Evolutionary conservation across 2,329 filamentous ascomycete species (phyloP), one percentile per base, ranked within the genome.

Genomic region (Coniochaeta prunicola): DNA sequence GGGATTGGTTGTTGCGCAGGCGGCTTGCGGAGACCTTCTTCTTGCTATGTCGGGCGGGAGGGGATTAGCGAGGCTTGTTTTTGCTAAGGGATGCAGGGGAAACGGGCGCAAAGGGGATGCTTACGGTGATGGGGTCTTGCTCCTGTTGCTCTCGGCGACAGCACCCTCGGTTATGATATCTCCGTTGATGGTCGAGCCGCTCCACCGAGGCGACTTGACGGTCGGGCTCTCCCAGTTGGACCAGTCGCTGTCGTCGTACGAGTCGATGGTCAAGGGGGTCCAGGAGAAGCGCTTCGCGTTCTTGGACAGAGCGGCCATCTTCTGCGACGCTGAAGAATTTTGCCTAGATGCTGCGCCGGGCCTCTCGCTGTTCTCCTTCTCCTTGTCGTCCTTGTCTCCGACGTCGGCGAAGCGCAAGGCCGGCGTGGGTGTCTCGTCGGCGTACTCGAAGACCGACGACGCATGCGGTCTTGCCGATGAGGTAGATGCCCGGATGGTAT

Each of bases 161-260:
- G 2, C 12, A n/a, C 67, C 83, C 81, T 7, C 79, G 74, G 62
- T 42, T 71, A 74, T 72, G 59, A 78, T 74, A 58, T 83, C 80
- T 45, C 74, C 75, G 59, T 72, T 76, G 28, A 82, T 76, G 10
- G 82, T 85, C 60, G 80, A 86, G 48, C 83, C 84, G 69, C 85
- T 87, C 85, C 85, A 87, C 61, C 85, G 77, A 17, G 83, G 77
- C 17, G 81, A 81, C 68, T 82, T 81, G 40, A 68, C 69, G 58
- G 74, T 76, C 2, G 83, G 81, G 34, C 74, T 76, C 45, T 88
- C 85, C 84, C 85, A 88, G 69, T 80, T 86, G 8, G 81, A 78
- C 85, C 84, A 88, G 69, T 85, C 84, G 64, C 79, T 82, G 65
- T 86, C 84, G 62, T 86, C 80, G 59, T 82, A 74, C 48, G 77